Evolutionary conservation across 495 filamentous ascomycete genomes (phyloP), one percentile per base, ranked within the genome.

Genomic region (Hypoxylon fuscum): DNA sequence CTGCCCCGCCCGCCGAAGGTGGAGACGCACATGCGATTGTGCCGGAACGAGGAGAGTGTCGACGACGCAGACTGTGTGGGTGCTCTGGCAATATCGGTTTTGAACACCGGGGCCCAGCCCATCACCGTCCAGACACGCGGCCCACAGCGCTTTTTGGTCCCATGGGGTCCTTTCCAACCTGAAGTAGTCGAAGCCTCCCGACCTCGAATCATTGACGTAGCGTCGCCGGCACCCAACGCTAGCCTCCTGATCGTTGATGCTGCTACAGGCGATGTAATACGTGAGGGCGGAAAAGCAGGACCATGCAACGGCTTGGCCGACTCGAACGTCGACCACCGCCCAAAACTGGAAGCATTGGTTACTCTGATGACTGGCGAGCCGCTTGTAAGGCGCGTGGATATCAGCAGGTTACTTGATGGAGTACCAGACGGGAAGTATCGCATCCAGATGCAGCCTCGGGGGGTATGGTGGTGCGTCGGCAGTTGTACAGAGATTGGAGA

Each of bases 51-150:
- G 22, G 38, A 47, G 25, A 25, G 46, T 51, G 38, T 51, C 47
- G 40, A 49, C 45, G 34, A 46, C 29, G 23, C 22, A n/a, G 44
- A 57, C 27, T 53, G 40, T 21, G 53, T 14, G 20, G 38, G 12
- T 50, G 17, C 23, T 45, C 45, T 66, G 32, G 62, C 43, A 27
- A 51, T 66, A 50, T 62, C 54, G n/a, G 60, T 68, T 21, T 31
- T 42, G 38, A 64, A 55, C 29, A 60, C 20, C 27, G 47, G 52
- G 37, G 32, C 57, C 37, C 10, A 59, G 10, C 29, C 58, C 49
- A 42, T 69, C 51, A 45, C 58, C 21, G 37, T 62, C 56, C 54
- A 69, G 34, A 66, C 68, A 52, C 64, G 64, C 34, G 64, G 60
- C 56, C 46, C 50, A 9, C 64, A 64, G 54, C 25, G 25, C 37